Base-by-base conservation (phyloP, 192 early-diverging fungal species). In the Fimicolochytrium jonesii region DNA sequence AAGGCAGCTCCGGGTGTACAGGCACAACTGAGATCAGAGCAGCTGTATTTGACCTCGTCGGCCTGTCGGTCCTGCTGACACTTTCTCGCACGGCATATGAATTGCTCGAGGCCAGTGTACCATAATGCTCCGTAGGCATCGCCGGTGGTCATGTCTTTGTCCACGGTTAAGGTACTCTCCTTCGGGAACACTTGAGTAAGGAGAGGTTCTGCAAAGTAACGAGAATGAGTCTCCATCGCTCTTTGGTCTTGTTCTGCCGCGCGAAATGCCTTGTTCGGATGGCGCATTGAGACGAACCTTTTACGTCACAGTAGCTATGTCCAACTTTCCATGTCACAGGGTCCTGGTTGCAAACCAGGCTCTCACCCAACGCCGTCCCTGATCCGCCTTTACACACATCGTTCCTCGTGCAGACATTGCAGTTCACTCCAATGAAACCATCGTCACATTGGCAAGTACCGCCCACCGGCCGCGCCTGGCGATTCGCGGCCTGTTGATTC, bases 381-480 rank as follows among this genome's bases (percentile, higher is more conserved):
- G 35, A 68, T 33, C n/a, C 58, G 55, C 4, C 66, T 47, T 60
- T 60, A 50, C 83, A 83, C 9, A 64, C 74, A 23, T 64, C 61
- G 56, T 79, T 69, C 13, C 57, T 61, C 23, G 71, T 34, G 63
- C 83, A 78, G 41, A 72, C 64, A 46, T 55, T 36, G 41, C n/a
- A 86, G 37, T 80, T 82, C 37, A 76, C 57, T 43, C 81, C 84
- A 18, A 67, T 63, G 52, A 81, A 86, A n/a, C 84, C 84, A 22
- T 48, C 61, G 32, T 79, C 79, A 61, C 84, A 86, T 59, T 58
- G 28, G 77, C 66, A 74, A 4, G 36, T 29, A 29, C 47, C 41
- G 3, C 32, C 44, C 3, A 26, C 32, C 5, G 74, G 35, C 15
- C 61, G 43, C 15, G 56, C 44, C 26, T 52, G 39, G 28, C 69